Percentiles rank a stretch among this genome's conserved stretches.
These are phyloP conservation scores for Fusarium xylarioides DNA, from an alignment of 2,329 filamentous ascomycete genomes.

Conservation along the genomic window DNA sequence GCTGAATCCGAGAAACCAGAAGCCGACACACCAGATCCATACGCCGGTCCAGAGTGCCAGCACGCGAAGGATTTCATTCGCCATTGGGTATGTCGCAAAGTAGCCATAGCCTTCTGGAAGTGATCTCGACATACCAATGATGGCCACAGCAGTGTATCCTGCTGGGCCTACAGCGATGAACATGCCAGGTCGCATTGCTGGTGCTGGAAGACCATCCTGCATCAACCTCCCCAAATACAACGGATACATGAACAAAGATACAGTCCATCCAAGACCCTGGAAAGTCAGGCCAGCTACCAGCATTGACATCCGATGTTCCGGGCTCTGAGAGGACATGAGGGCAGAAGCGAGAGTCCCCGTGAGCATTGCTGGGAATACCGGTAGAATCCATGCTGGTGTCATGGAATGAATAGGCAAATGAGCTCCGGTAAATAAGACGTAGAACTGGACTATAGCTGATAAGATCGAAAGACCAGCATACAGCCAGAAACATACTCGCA, in stretches of 20 bases:
- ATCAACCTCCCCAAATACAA: slow-evolving; percentile 41
- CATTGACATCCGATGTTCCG: slow-evolving; percentile 39
- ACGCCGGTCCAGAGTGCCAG: slow-evolving; percentile 38
- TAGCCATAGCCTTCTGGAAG: slow-evolving; percentile 39
- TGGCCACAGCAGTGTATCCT: slow-evolving; percentile 39
- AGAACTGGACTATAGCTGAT: slow-evolving; percentile 40
- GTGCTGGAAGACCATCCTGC: slow-evolving; percentile 41
- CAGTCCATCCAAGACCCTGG: slow-evolving; percentile 42
- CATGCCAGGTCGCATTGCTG: slow-evolving; percentile 41
- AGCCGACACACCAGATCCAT: slow-evolving; percentile 42
- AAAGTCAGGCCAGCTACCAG: slow-evolving; percentile 40
- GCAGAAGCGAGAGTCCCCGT: slow-evolving; percentile 39
- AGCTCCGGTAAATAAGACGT: slow-evolving; percentile 44
- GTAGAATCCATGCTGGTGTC: slow-evolving; percentile 44
- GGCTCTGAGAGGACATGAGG: slow-evolving; percentile 38
- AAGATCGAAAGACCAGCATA: slow-evolving; percentile 52
- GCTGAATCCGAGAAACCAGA: slow-evolving; percentile 43
- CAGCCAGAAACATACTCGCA: slow-evolving; percentile 61
- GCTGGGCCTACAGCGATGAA: slow-evolving; percentile 41
- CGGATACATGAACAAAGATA: slow-evolving; percentile 37
- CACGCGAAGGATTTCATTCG: slow-evolving; percentile 36
- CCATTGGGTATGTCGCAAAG: slow-evolving; percentile 38
- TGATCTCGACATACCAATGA: slow-evolving; percentile 40
- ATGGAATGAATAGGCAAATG: slow-evolving; percentile 41
- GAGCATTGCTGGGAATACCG: slow-evolving; percentile 44